Base-by-base conservation (phyloP, 495 filamentous ascomycete species). In the Tetracladium marchalianum region DNA sequence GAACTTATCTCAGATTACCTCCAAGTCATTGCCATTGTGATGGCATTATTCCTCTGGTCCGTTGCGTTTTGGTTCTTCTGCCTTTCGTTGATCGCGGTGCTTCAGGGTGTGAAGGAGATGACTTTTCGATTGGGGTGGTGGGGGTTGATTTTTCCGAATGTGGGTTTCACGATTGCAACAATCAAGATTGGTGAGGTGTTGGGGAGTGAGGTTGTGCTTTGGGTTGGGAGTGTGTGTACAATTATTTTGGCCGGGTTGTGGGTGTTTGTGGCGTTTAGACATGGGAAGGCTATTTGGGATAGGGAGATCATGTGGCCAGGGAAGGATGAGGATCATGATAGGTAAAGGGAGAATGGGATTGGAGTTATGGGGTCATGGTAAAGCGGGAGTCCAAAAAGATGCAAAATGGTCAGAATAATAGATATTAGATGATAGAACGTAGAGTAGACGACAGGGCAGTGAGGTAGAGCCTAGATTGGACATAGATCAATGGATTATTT, bases 31-130 rank as follows among this genome's bases (percentile, higher is more conserved):
- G 74, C 77, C 0, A 53, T 80, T 9, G 61, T 65, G 0, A 45
- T 66, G 0, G 80, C 69, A 1, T 69, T 82, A 4, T 85, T 85
- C 46, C 65, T 88, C 4, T 88, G 83, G 83, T 73, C 75, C 0
- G 61, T 86, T 11, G 77, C 73, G 32, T 69, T 88, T 27, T 88
- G 82, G 82, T 86, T 87, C 65, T 86, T 86, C 58, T 68, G 65
- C 31, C 67, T 81, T 5, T 24, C 37, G 7, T 22, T 55, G 2
- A 36, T 55, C 3, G 75, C 77, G 0, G 55, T 70, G 12, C 59
- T 81, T 17, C 73, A 72, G 1, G 73, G 76, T 10, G 53, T 82
- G 16, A 59, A 59, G 8, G 66, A 71, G 4, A 66, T 71, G 39
- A 60, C 42, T 33, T 79, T 78, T 34, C 52, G 70, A 52, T 56